Conservation (phyloP, 805 yeast species). For the Schizosaccharomyces osmophilus region DNA sequence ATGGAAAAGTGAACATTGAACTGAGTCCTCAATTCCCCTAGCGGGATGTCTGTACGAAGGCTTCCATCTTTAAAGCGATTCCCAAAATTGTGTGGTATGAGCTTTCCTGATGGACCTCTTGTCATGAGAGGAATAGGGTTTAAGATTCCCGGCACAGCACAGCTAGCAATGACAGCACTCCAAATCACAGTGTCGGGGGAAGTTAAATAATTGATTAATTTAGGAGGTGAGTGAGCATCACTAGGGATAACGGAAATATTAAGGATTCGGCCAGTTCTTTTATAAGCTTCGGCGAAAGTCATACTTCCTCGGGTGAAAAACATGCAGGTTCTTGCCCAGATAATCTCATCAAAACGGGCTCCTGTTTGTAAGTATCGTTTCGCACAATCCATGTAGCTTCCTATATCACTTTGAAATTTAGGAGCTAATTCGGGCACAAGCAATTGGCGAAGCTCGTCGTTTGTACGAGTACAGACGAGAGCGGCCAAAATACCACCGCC, state of each 20-base stretch:
- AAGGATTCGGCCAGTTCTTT: slow-evolving; percentile 42
- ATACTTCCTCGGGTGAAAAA: slow-evolving; percentile 54
- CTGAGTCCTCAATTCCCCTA: slow-evolving; percentile 46
- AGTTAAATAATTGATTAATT: slow-evolving; percentile 49
- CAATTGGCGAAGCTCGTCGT: slow-evolving; percentile 33
- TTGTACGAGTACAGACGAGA: slow-evolving; percentile 40
- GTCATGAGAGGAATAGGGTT: slow-evolving; percentile 62
- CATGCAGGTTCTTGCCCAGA: slow-evolving; percentile 43
- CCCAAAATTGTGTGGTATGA: slow-evolving; percentile 49
- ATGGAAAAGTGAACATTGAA: slow-evolving; percentile 53
- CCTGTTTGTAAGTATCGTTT: slow-evolving; percentile 51
- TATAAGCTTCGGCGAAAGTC: slow-evolving; percentile 46
- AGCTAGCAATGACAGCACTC: slow-evolving; percentile 51
- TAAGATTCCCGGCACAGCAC: slow-evolving; percentile 64
- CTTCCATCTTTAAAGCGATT: slow-evolving; percentile 62
- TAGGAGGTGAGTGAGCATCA: slow-evolving; percentile 60
- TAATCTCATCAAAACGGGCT: slow-evolving; percentile 50
- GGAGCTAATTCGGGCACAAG: slow-evolving; percentile 36
- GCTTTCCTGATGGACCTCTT: slow-evolving; percentile 21
- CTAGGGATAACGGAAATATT: slow-evolving; percentile 62
- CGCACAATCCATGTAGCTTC: slow-evolving; percentile 28
- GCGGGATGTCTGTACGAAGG: slow-evolving; percentile 53
- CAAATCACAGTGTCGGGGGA: slow-evolving; percentile 65
- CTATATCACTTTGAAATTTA: slow-evolving; percentile 46
- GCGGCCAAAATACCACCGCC: slow-evolving; percentile 68